Conservation (phyloP, 805 yeast genomes). For the Metschnikowia lachancei region DNA sequence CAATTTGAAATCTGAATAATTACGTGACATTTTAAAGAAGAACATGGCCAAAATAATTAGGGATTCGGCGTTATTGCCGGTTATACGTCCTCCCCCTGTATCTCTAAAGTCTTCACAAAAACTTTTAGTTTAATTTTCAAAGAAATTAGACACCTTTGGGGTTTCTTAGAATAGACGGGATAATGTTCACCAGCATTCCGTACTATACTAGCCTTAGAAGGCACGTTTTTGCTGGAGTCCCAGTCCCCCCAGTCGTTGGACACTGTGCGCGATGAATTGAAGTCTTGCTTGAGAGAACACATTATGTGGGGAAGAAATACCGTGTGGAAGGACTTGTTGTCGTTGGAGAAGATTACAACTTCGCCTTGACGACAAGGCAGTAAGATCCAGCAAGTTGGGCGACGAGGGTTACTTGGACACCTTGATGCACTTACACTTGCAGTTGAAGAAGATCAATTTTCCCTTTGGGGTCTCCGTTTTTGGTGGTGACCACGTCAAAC, state of each 20-base stretch:
- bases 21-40: too few species aligned
- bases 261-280: slow-evolving; percentile 43
- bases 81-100: too few species aligned
- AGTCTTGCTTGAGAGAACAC: slow-evolving; percentile 73
- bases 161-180: too few species aligned
- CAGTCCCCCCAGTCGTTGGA: slow-evolving; percentile 50
- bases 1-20: too few species aligned
- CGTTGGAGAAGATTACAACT: slow-evolving; percentile 40
- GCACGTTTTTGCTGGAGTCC: too few species aligned
- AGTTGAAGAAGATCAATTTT: slow-evolving; percentile 31
- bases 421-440: slow-evolving; percentile 17
- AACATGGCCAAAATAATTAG: too few species aligned
- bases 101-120: too few species aligned
- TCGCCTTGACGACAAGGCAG: slow-evolving; percentile 21
- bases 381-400: slow-evolving; percentile 20
- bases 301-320: slow-evolving; percentile 97
- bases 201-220: too few species aligned
- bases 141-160: too few species aligned
- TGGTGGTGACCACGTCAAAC: slow-evolving; percentile 17
- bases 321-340: slow-evolving; percentile 96
- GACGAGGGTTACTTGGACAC: slow-evolving; percentile 16
- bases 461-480: slow-evolving; percentile 28
- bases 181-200: too few species aligned
- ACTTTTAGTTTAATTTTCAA: too few species aligned
- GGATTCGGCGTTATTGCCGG: too few species aligned